These are phyloP conservation scores for Annulohypoxylon moriforme DNA, from an alignment of 495 filamentous ascomycete genomes.

Conservation along the genomic window DNA sequence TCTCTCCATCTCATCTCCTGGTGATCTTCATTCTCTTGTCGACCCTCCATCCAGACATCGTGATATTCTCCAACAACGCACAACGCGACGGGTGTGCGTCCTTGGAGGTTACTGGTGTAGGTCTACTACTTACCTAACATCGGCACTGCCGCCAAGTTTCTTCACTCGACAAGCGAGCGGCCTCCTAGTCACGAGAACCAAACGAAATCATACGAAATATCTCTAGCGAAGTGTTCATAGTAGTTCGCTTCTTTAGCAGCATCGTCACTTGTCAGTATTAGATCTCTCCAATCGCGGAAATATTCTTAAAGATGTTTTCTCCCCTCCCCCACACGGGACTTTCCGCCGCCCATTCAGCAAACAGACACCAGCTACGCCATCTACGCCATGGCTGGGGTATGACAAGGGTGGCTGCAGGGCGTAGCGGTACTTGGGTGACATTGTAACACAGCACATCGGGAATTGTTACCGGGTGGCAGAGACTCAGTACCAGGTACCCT, in stretches of 20 bases:
- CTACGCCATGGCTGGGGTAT: slow-evolving; percentile 30
- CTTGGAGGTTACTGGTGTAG: slow-evolving; percentile 22
- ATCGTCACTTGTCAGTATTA: neutral
- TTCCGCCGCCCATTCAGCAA: slow-evolving; percentile 22
- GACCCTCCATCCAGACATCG: slow-evolving; percentile 20
- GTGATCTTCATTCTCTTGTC: slow-evolving; percentile 18
- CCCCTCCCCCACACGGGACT: slow-evolving; percentile 35
- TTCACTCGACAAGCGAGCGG: slow-evolving; percentile 25
- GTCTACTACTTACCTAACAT: slow-evolving; percentile 34
- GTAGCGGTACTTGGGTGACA: slow-evolving; percentile 42
- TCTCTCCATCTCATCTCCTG: slow-evolving; percentile 37
- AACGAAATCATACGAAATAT: neutral
- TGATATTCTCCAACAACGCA: slow-evolving; percentile 37
- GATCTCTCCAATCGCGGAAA: slow-evolving; percentile 25
- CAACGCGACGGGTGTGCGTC: slow-evolving; percentile 22
- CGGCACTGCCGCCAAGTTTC: slow-evolving; percentile 21
- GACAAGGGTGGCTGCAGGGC: slow-evolving; percentile 17
- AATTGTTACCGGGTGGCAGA: slow-evolving; percentile 40
- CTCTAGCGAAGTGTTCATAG: slow-evolving; percentile 16
- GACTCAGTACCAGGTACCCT: slow-evolving; percentile 18
- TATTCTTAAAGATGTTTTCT: slow-evolving; percentile 16
- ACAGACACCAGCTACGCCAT: slow-evolving; percentile 29
- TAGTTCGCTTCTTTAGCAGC: slow-evolving; percentile 18
- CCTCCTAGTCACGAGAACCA: slow-evolving; percentile 23
- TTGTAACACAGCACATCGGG: slow-evolving; percentile 42